Evolutionary conservation across 2,329 filamentous ascomycete genomes (phyloP), one percentile per base, ranked within the genome.

Genomic region (Pseudogymnoascus sp.): DNA sequence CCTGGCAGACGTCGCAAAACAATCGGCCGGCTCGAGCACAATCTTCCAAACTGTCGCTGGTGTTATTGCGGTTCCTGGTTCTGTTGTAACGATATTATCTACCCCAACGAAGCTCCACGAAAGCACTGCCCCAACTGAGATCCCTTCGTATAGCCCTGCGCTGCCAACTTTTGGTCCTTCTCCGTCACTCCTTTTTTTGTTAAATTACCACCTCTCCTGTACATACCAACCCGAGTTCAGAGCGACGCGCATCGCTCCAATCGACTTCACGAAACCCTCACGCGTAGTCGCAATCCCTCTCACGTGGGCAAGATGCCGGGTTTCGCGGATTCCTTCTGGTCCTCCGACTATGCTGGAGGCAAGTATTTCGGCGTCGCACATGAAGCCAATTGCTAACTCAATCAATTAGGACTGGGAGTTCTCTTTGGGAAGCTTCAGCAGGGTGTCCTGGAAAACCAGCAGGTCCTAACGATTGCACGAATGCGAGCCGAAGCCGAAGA

Each of bases 291-390:
- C 28, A 14, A 54, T 54, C 47, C n/a, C 43, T 12, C 28, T 14
- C 47, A 54, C 47, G 38, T 58, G 25, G 28, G 67, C 71, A 85
- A 75, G 73, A 93, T 93, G 89, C 88, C 89, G 68, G 85, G 90
- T 70, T 97, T 99, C 77, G 87, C 92, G 68, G 91, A 93, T 78
- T 96, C 92, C 58, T 97, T 99, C 79, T 99, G 94, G 94, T 96
- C 94, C 65, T 85, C 86, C 73, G 94, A 99, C 82, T 97, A 97
- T 81, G 93, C 93, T 74, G 92, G 90, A 80, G 92, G 89, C 89
- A 78, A 74, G 82, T 71, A 63, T 41, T 20, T n/a, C n/a, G 7
- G 4, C 33, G 20, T 36, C 16, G 25, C n/a, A 25, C 12, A 43
- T 61, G 18, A 41, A 36, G 6, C 4, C 6, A 20, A 58, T 25